A percentile compares a stretch with the other conserved stretches of the same genome.
phyloP scores from a whole-genome alignment of 2,329 filamentous ascomycete species.

The Colletotrichum coccodes region DNA sequence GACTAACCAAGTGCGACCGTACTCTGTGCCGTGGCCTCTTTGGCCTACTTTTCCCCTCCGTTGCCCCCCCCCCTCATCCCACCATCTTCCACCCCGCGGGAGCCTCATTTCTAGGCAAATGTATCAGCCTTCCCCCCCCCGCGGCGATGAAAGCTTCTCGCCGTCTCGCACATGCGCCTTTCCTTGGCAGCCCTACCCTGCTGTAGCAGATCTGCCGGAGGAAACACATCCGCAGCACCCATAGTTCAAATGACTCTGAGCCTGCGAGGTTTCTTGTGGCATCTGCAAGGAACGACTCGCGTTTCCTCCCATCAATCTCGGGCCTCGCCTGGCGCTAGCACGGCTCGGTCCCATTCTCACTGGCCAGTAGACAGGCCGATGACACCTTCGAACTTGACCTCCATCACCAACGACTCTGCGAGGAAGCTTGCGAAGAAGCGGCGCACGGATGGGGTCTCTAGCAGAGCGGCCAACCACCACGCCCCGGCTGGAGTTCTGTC shows the following conservation, averaged over 20 bases:
- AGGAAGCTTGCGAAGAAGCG: neutral
- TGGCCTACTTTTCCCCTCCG: neutral
- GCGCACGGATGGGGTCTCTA: conserved; percentile 1
- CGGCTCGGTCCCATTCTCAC: neutral
- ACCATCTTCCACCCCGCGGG: neutral
- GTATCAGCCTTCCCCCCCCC: neutral
- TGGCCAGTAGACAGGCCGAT: neutral
- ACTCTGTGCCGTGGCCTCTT: neutral
- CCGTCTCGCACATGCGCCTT: neutral
- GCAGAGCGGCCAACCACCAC: neutral
- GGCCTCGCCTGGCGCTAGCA: conserved; percentile 7
- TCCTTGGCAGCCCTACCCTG: conserved; percentile 24
- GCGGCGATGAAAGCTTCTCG: conserved; percentile 15
- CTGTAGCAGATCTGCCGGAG: conserved; percentile 27
- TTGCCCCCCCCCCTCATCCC: neutral
- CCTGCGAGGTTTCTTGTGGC: conserved; percentile 10
- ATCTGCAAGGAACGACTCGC: conserved; percentile 19
- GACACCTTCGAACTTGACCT: neutral
- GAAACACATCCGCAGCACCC: conserved; percentile 16
- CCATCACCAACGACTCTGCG: neutral
- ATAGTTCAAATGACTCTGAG: conserved; percentile 1
- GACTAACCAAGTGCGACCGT: neutral
- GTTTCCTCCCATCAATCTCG: neutral
- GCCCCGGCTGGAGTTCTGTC: neutral
- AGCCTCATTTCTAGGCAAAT: neutral